Percentiles rank a stretch among this genome's conserved stretches.
These are phyloP conservation scores for Rhizopogon vesiculosus DNA, from an alignment of 768 basidiomycete genomes.

Conservation along the genomic window DNA sequence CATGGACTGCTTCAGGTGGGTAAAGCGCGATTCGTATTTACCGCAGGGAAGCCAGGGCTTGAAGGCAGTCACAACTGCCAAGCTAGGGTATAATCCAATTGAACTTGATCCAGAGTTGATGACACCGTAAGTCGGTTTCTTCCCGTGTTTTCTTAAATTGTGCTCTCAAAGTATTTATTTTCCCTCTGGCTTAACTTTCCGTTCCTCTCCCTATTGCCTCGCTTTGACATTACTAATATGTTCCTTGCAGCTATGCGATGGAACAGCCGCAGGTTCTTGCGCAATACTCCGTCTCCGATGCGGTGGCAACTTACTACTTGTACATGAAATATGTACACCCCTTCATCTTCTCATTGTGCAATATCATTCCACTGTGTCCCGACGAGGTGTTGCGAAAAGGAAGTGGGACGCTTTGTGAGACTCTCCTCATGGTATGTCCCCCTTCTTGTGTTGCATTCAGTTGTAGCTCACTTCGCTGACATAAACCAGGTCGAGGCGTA, in stretches of 20 bases:
- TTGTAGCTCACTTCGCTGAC: constrained; percentile 5
- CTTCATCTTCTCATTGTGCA: constrained; percentile 98
- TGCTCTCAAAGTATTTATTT: neutral
- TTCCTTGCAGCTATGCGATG: constrained; percentile 72
- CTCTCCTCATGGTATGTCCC: constrained; percentile 83
- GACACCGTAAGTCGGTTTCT: constrained; percentile 75
- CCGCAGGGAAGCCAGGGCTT: constrained; percentile 98
- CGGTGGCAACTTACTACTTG: constrained; percentile 98
- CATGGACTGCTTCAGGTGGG: constrained; percentile 99
- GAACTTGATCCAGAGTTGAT: constrained; percentile 98
- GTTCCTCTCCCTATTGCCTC: neutral
- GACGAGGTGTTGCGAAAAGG: constrained; percentile 97
- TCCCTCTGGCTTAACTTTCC: neutral
- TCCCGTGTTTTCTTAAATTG: neutral
- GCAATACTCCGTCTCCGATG: constrained; percentile 99
- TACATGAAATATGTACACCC: constrained; percentile 99
- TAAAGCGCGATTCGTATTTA: constrained; percentile 96
- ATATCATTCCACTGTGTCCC: constrained; percentile 95
- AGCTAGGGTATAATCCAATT: constrained; percentile 94
- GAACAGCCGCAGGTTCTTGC: constrained; percentile 94
- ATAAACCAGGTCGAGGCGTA: constrained; percentile 86
- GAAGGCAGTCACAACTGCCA: constrained; percentile 95
- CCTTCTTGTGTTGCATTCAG: neutral
- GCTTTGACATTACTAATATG: neutral
- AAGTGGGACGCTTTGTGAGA: constrained; percentile 95